These are phyloP conservation scores for Nissolia schottii DNA, from an alignment of 306 rosid species.

Conservation along the genomic window DNA sequence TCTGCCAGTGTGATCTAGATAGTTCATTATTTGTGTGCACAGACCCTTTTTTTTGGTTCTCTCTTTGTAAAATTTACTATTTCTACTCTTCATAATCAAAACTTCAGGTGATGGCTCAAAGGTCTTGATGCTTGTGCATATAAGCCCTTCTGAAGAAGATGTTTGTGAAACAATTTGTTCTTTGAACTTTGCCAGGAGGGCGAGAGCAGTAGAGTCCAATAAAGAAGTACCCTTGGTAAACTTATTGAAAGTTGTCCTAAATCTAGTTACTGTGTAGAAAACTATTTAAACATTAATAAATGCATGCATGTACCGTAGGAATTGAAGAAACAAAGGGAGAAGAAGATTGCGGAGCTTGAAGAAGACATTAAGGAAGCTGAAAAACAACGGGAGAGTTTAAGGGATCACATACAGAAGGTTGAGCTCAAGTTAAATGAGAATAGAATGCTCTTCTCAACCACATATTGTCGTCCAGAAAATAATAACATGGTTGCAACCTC, in stretches of 20 bases:
- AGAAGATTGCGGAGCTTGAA: slow-evolving; percentile 56
- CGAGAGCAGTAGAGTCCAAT: slow-evolving; percentile 63
- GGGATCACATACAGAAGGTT: slow-evolving; percentile 48
- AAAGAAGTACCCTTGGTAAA: slow-evolving; percentile 65
- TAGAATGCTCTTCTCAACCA: slow-evolving; percentile 38
- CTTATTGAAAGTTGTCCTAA: slow-evolving; percentile 18
- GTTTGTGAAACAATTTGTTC: slow-evolving; percentile 82
- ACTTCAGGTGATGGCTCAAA: slow-evolving; percentile 74
- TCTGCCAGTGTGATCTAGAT: not conserved
- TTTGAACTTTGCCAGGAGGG: slow-evolving; percentile 82
- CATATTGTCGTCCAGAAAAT: slow-evolving; percentile 34
- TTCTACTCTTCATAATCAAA: slow-evolving; percentile 18
- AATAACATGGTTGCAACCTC: slow-evolving; percentile 23
- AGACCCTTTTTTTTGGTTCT: not conserved
- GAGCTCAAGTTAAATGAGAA: slow-evolving; percentile 47
- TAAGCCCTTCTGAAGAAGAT: slow-evolving; percentile 83
- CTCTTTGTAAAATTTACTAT: not conserved
- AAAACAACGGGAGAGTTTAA: slow-evolving; percentile 45
- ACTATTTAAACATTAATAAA: slow-evolving; percentile 14
- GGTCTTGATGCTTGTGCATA: slow-evolving; percentile 89
- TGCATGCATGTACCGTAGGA: slow-evolving; percentile 47
- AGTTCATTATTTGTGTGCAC: not conserved
- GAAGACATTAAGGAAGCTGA: slow-evolving; percentile 70
- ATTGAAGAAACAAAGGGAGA: slow-evolving; percentile 67
- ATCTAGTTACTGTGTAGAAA: not conserved